Base-by-base conservation (phyloP, 768 basidiomycete species). In the Rhizopogon salebrosus region DNA sequence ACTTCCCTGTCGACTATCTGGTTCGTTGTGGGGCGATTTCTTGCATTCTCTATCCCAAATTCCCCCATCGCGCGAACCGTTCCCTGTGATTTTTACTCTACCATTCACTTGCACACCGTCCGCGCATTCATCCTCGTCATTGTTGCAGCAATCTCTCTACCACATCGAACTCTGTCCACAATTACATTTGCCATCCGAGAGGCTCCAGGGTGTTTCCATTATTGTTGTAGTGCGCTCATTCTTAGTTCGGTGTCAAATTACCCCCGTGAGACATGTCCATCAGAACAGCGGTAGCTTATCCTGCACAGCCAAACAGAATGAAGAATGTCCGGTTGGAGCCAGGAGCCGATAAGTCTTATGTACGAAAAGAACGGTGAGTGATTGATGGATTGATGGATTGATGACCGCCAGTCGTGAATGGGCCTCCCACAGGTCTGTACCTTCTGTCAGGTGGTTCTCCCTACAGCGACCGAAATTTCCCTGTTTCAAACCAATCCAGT, bases 141-240 rank as follows among this genome's bases (percentile, higher is more conserved):
- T 76, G 75, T 77, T 75, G 74, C 73, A 69, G 72, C 71, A 71
- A 70, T 66, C 67, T 62, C 64, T 53, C 63, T 64, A 67, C 60
- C 66, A 57, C 64, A 68, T 62, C 60, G 67, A 69, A 70, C 71
- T 69, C 64, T 72, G 68, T 71, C 65, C 49, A 65, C 68, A 58
- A 59, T 68, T 70, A 65, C 54, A 59, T 56, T 59, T 51, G 57
- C 62, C 69, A 60, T 63, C 43, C 56, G 60, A 60, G 58, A 59
- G 72, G 66, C 62, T 66, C 65, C 65, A 60, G 57, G 59, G 60
- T 58, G 59, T 57, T 56, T 61, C 57, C 53, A 49, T 55, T 52
- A 29, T 52, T 22, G 14, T 14, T 45, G 18, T 49, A 54, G 39
- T 36, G 49, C 46, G 34, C 36, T 39, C 45, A 48, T 53, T 27